These are phyloP conservation scores for Lojkania enalia DNA, from an alignment of 2,329 filamentous ascomycete species.

Conservation along the genomic window DNA sequence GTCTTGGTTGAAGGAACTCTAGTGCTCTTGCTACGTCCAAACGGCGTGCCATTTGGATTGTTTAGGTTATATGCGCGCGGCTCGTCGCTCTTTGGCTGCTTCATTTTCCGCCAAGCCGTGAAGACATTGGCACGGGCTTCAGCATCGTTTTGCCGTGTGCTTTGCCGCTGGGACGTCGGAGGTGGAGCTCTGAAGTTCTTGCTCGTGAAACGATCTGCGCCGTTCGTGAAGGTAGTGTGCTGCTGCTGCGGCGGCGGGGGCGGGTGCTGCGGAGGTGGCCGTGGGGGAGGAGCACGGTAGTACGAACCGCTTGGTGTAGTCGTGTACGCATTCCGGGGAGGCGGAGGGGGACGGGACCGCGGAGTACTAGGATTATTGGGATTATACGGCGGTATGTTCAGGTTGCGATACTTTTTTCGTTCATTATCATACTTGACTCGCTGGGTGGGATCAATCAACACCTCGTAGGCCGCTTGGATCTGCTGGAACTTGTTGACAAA, in stretches of 20 bases:
- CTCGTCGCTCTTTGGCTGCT: slow-evolving; percentile 33
- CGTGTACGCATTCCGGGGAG: slow-evolving; percentile 49
- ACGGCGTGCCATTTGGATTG: slow-evolving; percentile 43
- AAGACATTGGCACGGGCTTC: slow-evolving; percentile 50
- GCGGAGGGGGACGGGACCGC: slow-evolving; percentile 48
- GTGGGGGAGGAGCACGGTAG: slow-evolving; percentile 35
- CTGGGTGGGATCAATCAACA: slow-evolving; percentile 64
- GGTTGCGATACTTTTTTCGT: slow-evolving; percentile 50
- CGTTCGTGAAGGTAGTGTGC: slow-evolving; percentile 37
- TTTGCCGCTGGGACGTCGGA: slow-evolving; percentile 33
- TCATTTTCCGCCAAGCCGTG: slow-evolving; percentile 56
- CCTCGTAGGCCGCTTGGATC: slow-evolving; percentile 83
- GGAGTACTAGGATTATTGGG: slow-evolving; percentile 48
- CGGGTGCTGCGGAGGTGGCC: slow-evolving; percentile 17
- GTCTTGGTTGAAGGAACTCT: slow-evolving; percentile 55
- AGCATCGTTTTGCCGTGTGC: slow-evolving; percentile 40
- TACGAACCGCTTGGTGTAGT: slow-evolving; percentile 40
- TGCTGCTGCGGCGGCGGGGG: slow-evolving; percentile 26
- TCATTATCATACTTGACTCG: slow-evolving; percentile 66
- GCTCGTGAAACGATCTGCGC: slow-evolving; percentile 50
- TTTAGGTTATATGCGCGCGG: slow-evolving; percentile 15
- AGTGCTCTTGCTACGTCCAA: slow-evolving; percentile 45
- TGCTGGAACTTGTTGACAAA: slow-evolving; percentile 81
- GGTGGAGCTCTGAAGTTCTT: slow-evolving; percentile 46
- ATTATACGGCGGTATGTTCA: slow-evolving; percentile 40